Conservation (phyloP, 2,329 filamentous ascomycete species). For the Hypomyces perniciosus region DNA sequence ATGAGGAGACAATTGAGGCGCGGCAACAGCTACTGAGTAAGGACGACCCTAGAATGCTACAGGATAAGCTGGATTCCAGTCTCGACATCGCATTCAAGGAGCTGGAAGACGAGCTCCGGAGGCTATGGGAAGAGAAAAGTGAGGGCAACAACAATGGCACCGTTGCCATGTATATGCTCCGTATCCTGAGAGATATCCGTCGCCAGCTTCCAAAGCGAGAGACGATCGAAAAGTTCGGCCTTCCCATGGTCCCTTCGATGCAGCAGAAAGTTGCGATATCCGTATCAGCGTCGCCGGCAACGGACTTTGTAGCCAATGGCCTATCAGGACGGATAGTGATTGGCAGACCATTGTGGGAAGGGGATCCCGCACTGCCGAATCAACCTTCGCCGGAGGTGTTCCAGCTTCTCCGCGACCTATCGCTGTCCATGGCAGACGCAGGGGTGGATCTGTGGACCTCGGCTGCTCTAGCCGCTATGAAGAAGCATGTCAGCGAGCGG, state of each 20-base stretch:
- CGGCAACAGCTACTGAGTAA: slow-evolving; percentile 63
- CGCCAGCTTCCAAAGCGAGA: slow-evolving; percentile 53
- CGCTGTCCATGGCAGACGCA: slow-evolving; percentile 58
- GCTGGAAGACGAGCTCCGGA: slow-evolving; percentile 50
- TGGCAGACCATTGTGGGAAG: slow-evolving; percentile 73
- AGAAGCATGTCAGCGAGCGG: slow-evolving; percentile 46
- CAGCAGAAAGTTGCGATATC: slow-evolving; percentile 55
- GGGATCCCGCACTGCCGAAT: slow-evolving; percentile 64
- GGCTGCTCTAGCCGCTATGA: slow-evolving; percentile 57
- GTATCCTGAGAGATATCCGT: slow-evolving; percentile 69
- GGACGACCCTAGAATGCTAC: slow-evolving; percentile 62
- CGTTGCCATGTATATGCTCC: slow-evolving; percentile 61
- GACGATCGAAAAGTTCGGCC: slow-evolving; percentile 49
- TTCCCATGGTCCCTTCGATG: slow-evolving; percentile 55
- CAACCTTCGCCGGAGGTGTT: slow-evolving; percentile 74
- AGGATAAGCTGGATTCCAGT: slow-evolving; percentile 51
- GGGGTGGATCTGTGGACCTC: slow-evolving; percentile 80
- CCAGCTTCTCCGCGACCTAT: slow-evolving; percentile 61
- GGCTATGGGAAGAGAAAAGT: slow-evolving; percentile 43
- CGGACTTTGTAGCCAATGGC: slow-evolving; percentile 38
- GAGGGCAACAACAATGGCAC: slow-evolving; percentile 43
- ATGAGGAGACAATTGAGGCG: slow-evolving; percentile 63
- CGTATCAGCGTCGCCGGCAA: slow-evolving; percentile 45
- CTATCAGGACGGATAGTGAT: slow-evolving; percentile 45
- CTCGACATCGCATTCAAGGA: slow-evolving; percentile 51